Conservation (phyloP, 2,329 filamentous ascomycete species). For the Xylariales sp. region DNA sequence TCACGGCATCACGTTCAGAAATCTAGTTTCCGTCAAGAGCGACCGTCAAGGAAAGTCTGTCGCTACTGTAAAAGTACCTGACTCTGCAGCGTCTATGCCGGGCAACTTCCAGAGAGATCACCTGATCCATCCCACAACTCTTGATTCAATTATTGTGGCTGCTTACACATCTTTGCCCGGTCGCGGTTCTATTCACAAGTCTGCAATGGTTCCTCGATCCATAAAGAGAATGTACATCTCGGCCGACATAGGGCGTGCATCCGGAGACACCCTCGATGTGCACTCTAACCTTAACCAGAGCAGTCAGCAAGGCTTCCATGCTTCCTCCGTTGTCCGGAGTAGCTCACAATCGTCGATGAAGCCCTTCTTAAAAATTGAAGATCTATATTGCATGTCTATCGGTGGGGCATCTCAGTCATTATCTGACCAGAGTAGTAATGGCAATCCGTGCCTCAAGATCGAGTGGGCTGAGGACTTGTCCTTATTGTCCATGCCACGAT, state of each 20-base stretch:
- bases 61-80: not conserved
- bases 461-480: not conserved
- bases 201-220: constrained; percentile 9
- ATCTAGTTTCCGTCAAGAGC: not conserved
- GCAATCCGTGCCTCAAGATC: not conserved
- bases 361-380: not conserved
- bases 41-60: not conserved
- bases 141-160: constrained; percentile 19
- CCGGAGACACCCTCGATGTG: constrained; percentile 6
- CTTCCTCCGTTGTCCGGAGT: not conserved
- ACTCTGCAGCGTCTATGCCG: not conserved
- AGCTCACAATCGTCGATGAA: not conserved
- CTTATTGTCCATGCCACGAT: not conserved
- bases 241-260: constrained; percentile 14
- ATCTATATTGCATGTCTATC: not conserved
- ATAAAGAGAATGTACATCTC: constrained; percentile 7
- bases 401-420: not conserved
- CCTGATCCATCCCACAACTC: constrained; percentile 8
- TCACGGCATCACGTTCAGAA: not conserved
- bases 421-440: no score
- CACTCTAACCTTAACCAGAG: not conserved
- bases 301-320: not conserved
- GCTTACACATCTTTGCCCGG: constrained; percentile 9
- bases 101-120: not conserved
- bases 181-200: constrained; percentile 17